A percentile compares a stretch with the other conserved stretches of the same genome.
These are phyloP conservation scores for Pyrenochaeta sp. DNA, from an alignment of 2,329 filamentous ascomycete genomes.

Conservation along the genomic window DNA sequence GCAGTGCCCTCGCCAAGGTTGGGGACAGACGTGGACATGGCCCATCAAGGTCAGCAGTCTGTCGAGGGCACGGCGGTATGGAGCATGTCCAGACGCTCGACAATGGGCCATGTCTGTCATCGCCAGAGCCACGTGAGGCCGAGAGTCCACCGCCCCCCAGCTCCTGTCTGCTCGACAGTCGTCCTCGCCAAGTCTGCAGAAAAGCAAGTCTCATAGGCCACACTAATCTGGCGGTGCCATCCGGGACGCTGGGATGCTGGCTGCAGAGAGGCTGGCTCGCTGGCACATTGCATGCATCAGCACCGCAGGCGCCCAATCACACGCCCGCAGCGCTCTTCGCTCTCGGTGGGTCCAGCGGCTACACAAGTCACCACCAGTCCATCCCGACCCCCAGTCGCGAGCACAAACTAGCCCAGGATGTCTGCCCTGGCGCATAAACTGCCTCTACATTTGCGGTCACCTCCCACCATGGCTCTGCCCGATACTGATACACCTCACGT, in stretches of 20 bases:
- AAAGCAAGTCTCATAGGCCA: conserved; percentile 25
- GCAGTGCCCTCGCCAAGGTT: background rate
- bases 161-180: conserved; percentile 11
- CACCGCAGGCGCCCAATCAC: conserved; percentile 28
- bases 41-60: background rate
- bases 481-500: conserved; percentile 47
- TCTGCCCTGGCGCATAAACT: conserved; percentile 42
- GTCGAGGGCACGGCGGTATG: conserved; percentile 15
- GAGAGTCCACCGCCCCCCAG: conserved; percentile 11
- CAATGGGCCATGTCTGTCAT: conserved; percentile 13
- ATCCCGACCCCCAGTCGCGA: conserved; percentile 12
- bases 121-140: conserved; percentile 28
- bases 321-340: conserved; percentile 3
- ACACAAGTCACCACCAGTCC: conserved; percentile 24
- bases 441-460: conserved; percentile 43
- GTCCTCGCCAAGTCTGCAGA: conserved; percentile 22
- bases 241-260: conserved; percentile 25
- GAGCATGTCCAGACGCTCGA: conserved; percentile 10
- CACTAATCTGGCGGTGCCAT: conserved; percentile 18
- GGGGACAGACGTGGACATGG: background rate
- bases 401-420: conserved; percentile 1
- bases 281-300: conserved; percentile 32
- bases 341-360: conserved; percentile 33
- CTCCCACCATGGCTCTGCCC: conserved; percentile 35
- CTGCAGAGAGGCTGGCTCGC: conserved; percentile 25